A percentile compares a stretch with the other conserved stretches of the same genome.
Conservation (phyloP, 805 yeast species). For the Candida nitratophila region DNA sequence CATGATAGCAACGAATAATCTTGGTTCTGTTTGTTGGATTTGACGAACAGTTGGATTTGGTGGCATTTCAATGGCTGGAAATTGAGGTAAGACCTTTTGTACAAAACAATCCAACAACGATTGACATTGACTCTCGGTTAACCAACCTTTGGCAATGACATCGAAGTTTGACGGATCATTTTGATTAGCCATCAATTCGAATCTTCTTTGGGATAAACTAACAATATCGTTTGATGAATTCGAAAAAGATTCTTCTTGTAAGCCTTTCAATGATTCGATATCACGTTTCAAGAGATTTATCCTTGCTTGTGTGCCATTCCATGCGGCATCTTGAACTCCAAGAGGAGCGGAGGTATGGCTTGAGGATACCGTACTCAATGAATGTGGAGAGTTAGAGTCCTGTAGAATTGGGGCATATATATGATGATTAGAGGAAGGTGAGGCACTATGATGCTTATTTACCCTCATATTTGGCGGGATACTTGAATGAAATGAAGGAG, state of each 20-base stretch:
- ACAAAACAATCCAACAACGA: constrained; percentile 45
- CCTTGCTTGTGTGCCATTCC: neutral
- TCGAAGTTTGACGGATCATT: constrained; percentile 29
- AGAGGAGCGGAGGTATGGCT: neutral
- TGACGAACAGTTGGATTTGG: constrained; percentile 33
- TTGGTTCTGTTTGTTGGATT: constrained; percentile 47
- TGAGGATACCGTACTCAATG: neutral
- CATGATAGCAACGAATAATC: constrained; percentile 58
- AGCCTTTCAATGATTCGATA: constrained; percentile 28
- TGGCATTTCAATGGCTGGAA: constrained; percentile 55
- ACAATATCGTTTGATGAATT: constrained; percentile 40
- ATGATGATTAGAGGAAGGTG: neutral
- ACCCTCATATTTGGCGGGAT: neutral
- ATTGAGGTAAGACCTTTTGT: constrained; percentile 34
- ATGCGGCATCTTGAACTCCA: neutral
- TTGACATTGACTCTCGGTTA: constrained; percentile 55
- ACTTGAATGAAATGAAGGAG: neutral
- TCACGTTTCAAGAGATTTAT: constrained; percentile 16
- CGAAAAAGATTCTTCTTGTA: constrained; percentile 28
- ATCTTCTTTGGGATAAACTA: constrained; percentile 36
- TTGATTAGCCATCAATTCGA: constrained; percentile 21
- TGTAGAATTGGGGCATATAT: neutral
- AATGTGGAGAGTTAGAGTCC: neutral
- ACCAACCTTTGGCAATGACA: constrained; percentile 48
- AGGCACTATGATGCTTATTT: neutral